Percentiles rank a stretch among this genome's conserved stretches.
phyloP scores from a whole-genome alignment of 805 yeast species.

The Candida hispaniensis region DNA sequence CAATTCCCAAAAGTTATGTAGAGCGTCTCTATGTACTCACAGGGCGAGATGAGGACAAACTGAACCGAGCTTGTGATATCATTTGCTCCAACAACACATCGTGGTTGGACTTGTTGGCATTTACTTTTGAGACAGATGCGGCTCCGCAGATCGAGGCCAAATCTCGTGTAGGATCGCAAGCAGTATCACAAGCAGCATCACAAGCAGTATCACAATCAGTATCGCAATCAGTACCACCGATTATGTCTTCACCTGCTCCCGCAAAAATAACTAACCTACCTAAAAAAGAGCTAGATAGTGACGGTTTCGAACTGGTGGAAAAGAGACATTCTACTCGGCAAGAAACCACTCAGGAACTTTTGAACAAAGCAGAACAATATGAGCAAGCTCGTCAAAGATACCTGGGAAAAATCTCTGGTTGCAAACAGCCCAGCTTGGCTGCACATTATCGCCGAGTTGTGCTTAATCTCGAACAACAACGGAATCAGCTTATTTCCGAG shows the following conservation, averaged over 20 bases:
- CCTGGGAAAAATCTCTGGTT: constrained; percentile 2
- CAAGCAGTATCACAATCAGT: neutral
- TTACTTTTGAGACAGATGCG: constrained; percentile 1
- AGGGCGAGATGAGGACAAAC: constrained; percentile 4
- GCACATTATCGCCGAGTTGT: constrained; percentile 9
- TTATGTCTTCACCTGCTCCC: constrained; percentile 3
- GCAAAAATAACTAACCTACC: neutral
- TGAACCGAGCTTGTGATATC: constrained; percentile 1
- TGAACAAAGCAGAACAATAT: constrained; percentile 2
- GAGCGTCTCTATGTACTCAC: constrained; percentile 3
- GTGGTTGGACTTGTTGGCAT: constrained; percentile 10
- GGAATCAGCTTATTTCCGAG: constrained; percentile 7
- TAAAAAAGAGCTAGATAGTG: neutral
- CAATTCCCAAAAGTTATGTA: neutral
- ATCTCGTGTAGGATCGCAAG: too few species aligned
- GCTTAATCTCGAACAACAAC: constrained; percentile 6
- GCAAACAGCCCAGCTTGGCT: constrained; percentile 2
- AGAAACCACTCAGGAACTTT: constrained; percentile 6
- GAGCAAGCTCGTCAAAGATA: constrained; percentile 8
- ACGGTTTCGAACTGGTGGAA: constrained; percentile 4
- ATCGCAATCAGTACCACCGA: neutral
- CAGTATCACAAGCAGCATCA: too few species aligned
- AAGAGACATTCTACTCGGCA: constrained; percentile 2
- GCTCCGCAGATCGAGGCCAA: too few species aligned
- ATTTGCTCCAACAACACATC: constrained; percentile 3